phyloP scores from a whole-genome alignment of 441 rosid genomes.

The Isatis lusitanica region DNA sequence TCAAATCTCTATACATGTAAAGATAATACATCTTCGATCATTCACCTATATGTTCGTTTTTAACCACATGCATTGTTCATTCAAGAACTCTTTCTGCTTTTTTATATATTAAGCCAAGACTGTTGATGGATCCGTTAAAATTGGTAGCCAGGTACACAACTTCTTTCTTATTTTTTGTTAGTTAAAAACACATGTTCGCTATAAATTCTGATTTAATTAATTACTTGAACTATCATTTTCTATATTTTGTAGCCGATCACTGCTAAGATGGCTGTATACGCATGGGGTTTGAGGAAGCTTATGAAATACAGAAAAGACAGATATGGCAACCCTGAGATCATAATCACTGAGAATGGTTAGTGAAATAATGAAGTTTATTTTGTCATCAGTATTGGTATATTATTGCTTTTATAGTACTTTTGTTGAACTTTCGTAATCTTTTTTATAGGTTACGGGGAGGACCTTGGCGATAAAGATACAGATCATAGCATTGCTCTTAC shows the following conservation, averaged over 20 bases:
- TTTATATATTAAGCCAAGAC: conserved; percentile 27
- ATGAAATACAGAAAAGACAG: conserved; percentile 30
- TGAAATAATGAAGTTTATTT: not conserved
- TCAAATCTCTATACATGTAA: no score
- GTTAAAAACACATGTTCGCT: not conserved
- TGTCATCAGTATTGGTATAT: not conserved
- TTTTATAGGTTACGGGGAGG: conserved; percentile 32
- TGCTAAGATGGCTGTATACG: conserved; percentile 41
- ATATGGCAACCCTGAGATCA: no score
- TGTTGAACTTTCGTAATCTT: not conserved
- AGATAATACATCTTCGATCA: no score
- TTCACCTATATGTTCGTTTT: no score
- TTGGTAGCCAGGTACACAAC: conserved; percentile 41
- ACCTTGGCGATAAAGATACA: no score
- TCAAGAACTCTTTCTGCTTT: not conserved
- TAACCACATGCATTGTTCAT: no score
- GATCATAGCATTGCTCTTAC: no score
- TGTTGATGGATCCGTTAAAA: conserved; percentile 35
- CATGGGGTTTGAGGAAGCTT: conserved; percentile 41
- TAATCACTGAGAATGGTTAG: conserved; percentile 52
- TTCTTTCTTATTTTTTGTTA: not conserved
- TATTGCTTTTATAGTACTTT: not conserved
- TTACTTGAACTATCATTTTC: not conserved
- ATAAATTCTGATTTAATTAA: not conserved
- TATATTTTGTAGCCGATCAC: conserved; percentile 32